Conservation (phyloP, 2,329 filamentous ascomycete genomes). For the Hypomyces rosellus region DNA sequence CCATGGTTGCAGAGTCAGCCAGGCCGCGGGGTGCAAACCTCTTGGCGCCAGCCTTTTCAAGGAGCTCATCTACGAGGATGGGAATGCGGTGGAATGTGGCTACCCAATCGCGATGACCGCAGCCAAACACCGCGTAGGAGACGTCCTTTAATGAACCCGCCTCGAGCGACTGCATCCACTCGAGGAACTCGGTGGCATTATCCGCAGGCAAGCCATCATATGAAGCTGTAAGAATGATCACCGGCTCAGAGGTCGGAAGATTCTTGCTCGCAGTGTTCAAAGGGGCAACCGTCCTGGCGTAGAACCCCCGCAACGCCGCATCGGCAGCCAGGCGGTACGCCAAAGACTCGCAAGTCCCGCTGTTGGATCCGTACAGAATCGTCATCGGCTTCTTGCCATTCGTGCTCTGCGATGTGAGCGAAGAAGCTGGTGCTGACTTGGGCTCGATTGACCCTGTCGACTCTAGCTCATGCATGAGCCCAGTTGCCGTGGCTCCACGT, state of each 20-base stretch:
- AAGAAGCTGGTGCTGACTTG: neutral
- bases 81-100: conserved; percentile 59
- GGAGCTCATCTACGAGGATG: conserved; percentile 45
- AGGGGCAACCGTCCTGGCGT: conserved; percentile 41
- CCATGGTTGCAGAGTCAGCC: conserved; percentile 50
- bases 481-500: conserved; percentile 30
- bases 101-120: conserved; percentile 49
- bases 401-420: neutral
- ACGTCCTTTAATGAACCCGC: conserved; percentile 46
- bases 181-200: conserved; percentile 59
- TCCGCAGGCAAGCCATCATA: conserved; percentile 67
- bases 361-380: conserved; percentile 64
- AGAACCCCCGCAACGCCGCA: conserved; percentile 49
- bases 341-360: conserved; percentile 61
- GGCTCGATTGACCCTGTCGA: neutral
- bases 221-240: conserved; percentile 58
- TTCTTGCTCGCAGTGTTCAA: conserved; percentile 53
- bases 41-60: conserved; percentile 26
- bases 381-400: conserved; percentile 36
- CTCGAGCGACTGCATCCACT: conserved; percentile 52
- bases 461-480: conserved; percentile 26
- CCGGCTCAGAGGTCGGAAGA: conserved; percentile 49
- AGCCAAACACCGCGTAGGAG: conserved; percentile 62
- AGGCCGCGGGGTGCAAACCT: conserved; percentile 37
- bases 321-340: conserved; percentile 53